Evolutionary conservation across 2,329 filamentous ascomycete genomes (phyloP).

Genomic region (Simplicillium aogashimaense): DNA sequence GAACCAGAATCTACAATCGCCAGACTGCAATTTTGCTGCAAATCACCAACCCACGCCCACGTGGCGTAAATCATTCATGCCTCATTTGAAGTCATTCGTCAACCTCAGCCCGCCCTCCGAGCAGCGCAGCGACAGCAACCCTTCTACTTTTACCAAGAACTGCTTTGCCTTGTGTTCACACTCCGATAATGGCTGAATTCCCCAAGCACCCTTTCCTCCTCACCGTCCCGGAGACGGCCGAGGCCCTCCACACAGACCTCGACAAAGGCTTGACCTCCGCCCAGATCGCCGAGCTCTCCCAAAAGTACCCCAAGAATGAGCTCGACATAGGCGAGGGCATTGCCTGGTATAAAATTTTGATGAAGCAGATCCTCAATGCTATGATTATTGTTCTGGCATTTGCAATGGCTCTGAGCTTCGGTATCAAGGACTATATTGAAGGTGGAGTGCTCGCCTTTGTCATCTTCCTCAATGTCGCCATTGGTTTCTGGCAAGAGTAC

Average conservation of each 20-base stretch:
- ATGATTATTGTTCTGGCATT: conserved; percentile 71
- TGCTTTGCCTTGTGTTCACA: conserved; percentile 4
- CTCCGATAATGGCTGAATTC: conserved; percentile 28
- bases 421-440: conserved; percentile 57
- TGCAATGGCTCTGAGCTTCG: conserved; percentile 64
- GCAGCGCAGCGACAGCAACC: conserved; percentile 7
- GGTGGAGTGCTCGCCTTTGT: conserved; percentile 57
- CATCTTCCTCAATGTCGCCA: conserved; percentile 58
- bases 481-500: conserved; percentile 57
- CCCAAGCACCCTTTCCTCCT: conserved; percentile 52
- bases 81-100: conserved; percentile 6
- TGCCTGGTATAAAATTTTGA: conserved; percentile 60
- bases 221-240: conserved; percentile 49
- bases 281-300: conserved; percentile 48
- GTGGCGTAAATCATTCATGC: conserved; percentile 11
- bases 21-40: not conserved
- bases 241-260: conserved; percentile 50
- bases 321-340: conserved; percentile 59
- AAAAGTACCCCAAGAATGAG: conserved; percentile 57
- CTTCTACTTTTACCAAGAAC: conserved; percentile 1
- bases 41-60: conserved; percentile 4
- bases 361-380: conserved; percentile 66
- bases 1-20: not conserved
- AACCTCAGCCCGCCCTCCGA: conserved; percentile 8
- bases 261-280: conserved; percentile 56